phyloP scores from a whole-genome alignment of 805 yeast species.

The Metschnikowia matae region DNA sequence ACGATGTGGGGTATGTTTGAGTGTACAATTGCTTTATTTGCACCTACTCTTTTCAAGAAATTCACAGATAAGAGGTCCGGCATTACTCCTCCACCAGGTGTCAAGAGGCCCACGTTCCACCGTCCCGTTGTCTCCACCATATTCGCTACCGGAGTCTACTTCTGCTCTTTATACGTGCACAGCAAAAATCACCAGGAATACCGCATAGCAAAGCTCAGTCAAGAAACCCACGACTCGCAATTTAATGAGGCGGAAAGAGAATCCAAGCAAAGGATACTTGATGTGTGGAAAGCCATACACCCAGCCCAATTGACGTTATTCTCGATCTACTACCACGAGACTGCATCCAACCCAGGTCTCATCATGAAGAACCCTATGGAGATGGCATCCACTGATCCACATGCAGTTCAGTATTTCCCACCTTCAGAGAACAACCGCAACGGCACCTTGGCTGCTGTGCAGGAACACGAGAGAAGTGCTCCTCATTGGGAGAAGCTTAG shows the following conservation, averaged over 20 bases:
- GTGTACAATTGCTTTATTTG: slow-evolving; percentile 36
- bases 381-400: slow-evolving; percentile 23
- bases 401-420: slow-evolving; percentile 29
- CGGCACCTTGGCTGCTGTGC: slow-evolving; percentile 9
- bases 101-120: slow-evolving; percentile 19
- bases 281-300: slow-evolving; percentile 35
- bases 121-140: slow-evolving; percentile 34
- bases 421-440: slow-evolving; percentile 5
- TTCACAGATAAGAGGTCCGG: slow-evolving; percentile 7
- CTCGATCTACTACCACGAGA: slow-evolving; percentile 49
- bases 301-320: slow-evolving; percentile 34
- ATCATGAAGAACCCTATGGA: slow-evolving; percentile 54
- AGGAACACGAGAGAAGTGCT: slow-evolving; percentile 11
- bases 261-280: slow-evolving; percentile 17
- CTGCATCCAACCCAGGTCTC: slow-evolving; percentile 48
- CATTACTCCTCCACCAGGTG: neutral
- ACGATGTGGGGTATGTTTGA: slow-evolving; percentile 38
- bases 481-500: slow-evolving; percentile 40
- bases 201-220: slow-evolving; percentile 27
- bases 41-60: slow-evolving; percentile 35
- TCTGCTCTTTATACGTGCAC: slow-evolving; percentile 12
- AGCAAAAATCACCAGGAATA: slow-evolving; percentile 18
- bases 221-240: slow-evolving; percentile 27
- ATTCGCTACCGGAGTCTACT: slow-evolving; percentile 28
- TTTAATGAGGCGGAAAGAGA: slow-evolving; percentile 11